These are phyloP conservation scores for Clausena lansium DNA, from an alignment of 345 rosid species.

Conservation along the genomic window DNA sequence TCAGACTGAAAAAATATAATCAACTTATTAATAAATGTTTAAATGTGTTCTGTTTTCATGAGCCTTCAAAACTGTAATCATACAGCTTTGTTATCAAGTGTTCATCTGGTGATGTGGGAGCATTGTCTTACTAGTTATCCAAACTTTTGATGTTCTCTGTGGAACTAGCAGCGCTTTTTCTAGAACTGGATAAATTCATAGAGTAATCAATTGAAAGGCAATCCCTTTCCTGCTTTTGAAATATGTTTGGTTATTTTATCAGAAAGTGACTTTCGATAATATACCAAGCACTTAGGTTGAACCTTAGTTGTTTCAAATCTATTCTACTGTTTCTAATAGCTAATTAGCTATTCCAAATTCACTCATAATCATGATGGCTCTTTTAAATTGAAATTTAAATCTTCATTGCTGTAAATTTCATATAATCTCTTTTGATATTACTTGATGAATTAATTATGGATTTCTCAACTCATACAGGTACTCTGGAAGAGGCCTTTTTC, in stretches of 20 bases:
- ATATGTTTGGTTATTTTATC: conserved; percentile 1
- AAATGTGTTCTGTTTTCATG: not conserved
- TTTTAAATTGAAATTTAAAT: not conserved
- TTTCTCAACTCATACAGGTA: conserved; percentile 51
- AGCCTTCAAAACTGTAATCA: not conserved
- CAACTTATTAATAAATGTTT: not conserved
- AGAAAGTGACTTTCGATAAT: not conserved
- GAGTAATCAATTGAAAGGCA: not conserved
- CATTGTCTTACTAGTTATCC: not conserved
- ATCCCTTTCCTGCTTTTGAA: not conserved
- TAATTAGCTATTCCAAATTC: not conserved
- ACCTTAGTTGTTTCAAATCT: not conserved
- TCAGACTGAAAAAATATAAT: not conserved
- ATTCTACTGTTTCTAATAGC: not conserved
- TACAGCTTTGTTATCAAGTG: not conserved
- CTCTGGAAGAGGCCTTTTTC: conserved; percentile 86
- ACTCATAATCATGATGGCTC: not conserved
- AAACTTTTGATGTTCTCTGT: not conserved
- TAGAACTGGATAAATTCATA: not conserved
- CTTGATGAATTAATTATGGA: not conserved
- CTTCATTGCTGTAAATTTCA: not conserved
- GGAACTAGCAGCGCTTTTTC: not conserved
- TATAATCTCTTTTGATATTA: not conserved
- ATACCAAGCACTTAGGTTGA: not conserved
- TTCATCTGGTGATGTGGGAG: not conserved